Percentiles rank a stretch among this genome's conserved stretches.
Evolutionary conservation across 441 rosid species (phyloP).

Genomic region (Gossypium trilobum): DNA sequence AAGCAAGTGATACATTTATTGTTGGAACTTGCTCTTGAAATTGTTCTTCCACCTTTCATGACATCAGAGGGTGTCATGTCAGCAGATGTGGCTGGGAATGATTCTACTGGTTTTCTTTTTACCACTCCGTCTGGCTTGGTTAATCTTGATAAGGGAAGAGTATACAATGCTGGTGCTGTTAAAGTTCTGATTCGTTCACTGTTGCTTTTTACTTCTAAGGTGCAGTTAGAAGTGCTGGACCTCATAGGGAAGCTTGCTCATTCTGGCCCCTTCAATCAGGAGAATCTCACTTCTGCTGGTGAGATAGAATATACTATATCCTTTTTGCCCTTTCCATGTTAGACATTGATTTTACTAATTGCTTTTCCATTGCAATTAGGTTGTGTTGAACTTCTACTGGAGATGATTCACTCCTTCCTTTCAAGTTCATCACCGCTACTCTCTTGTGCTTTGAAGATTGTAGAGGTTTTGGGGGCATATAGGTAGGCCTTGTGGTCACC

Average conservation of each 20-base stretch:
- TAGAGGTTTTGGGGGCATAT: constrained; percentile 94
- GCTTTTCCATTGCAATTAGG: constrained; percentile 35
- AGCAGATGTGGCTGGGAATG: constrained; percentile 42
- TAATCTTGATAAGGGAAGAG: constrained; percentile 72
- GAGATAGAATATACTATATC: constrained; percentile 27
- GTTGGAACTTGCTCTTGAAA: constrained; percentile 93
- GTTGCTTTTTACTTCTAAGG: constrained; percentile 87
- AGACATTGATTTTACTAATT: constrained; percentile 14
- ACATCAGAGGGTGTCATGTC: constrained; percentile 43
- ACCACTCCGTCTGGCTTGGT: constrained; percentile 57
- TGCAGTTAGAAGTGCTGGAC: constrained; percentile 80
- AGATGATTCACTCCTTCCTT: constrained; percentile 82
- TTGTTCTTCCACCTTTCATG: constrained; percentile 82
- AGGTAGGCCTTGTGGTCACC: constrained; percentile 39
- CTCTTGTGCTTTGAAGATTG: constrained; percentile 78
- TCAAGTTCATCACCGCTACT: constrained; percentile 78
- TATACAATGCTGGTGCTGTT: constrained; percentile 84
- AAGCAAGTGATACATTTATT: constrained; percentile 89
- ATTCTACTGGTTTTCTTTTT: constrained; percentile 43
- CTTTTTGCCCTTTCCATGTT: constrained; percentile 3
- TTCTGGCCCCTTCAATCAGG: constrained; percentile 88
- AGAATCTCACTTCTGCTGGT: constrained; percentile 93
- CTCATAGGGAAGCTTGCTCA: constrained; percentile 83
- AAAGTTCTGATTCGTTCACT: constrained; percentile 82
- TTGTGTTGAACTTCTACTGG: constrained; percentile 93